phyloP scores from a whole-genome alignment of 257 asterid genomes.

The Primulina huaijiensis region DNA sequence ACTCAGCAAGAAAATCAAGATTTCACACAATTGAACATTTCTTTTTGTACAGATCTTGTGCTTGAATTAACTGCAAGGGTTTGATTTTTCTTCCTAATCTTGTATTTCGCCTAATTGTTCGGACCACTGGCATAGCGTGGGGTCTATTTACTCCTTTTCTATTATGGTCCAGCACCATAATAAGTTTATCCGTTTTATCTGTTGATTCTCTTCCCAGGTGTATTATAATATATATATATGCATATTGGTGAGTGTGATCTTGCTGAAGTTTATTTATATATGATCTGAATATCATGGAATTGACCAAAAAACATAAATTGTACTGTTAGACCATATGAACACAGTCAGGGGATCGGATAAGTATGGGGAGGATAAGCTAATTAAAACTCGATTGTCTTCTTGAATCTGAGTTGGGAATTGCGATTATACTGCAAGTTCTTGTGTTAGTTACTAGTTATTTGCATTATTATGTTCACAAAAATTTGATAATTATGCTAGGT shows the following conservation, averaged over 20 bases:
- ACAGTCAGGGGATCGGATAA: slow-evolving; percentile 18
- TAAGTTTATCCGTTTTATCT: slow-evolving; percentile 14
- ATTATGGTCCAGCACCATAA: slow-evolving; percentile 19
- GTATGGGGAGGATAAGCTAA: slow-evolving; percentile 20
- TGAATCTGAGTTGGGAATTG: slow-evolving; percentile 23
- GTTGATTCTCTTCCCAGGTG: slow-evolving; percentile 12
- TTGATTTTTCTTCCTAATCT: neutral
- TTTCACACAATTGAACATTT: too few relatives aligned
- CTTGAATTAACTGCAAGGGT: neutral
- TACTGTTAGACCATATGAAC: slow-evolving; percentile 27
- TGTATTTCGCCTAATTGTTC: neutral
- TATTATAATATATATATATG: neutral
- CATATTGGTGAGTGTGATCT: slow-evolving; percentile 21
- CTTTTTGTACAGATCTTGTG: neutral
- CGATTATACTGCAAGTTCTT: slow-evolving; percentile 5
- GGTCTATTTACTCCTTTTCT: neutral
- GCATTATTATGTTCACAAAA: neutral
- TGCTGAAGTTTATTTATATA: slow-evolving; percentile 1
- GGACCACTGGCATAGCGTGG: neutral
- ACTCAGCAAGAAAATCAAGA: neutral
- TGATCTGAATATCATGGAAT: slow-evolving; percentile 22
- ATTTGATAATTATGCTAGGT: neutral
- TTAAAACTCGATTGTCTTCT: slow-evolving; percentile 18
- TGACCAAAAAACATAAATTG: slow-evolving; percentile 9
- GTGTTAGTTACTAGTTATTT: slow-evolving; percentile 4